Base-by-base conservation (phyloP, 2,329 filamentous ascomycete species). In the Clonostachys solani region DNA sequence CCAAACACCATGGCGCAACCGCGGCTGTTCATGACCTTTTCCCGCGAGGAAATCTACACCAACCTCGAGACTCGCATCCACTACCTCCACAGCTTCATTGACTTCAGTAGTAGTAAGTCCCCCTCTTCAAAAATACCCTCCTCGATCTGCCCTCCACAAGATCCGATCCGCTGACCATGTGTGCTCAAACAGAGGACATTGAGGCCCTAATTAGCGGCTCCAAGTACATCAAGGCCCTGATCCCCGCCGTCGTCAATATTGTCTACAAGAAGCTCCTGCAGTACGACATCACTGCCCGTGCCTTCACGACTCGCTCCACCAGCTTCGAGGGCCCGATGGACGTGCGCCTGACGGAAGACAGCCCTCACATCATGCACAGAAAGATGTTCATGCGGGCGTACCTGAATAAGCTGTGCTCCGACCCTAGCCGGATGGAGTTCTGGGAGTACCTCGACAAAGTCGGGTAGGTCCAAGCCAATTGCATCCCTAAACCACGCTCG, bases 371-470 rank as follows among this genome's bases (percentile, higher is more conserved):
- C 53, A 65, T 84, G 55, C 80, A 90, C 59, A 78, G 88, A 52
- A 92, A 92, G 71, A 84, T 87, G 74, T 91, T 92, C 59, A 64
- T 84, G 45, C 72, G 86, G n/a, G 87, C 86, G 46, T 92, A 92
- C 55, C 71, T 92, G 33, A 81, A 77, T 50, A 87, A 84, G 63
- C 69, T 92, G 36, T 90, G 87, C 63, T 84, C 83, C 6, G 87
- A 92, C 58, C 86, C 86, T 0, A 83, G 80, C 44, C 81, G 80
- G 53, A 83, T 88, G 75, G 83, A 89, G 51, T 90, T 90, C 63
- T 92, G 88, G 87, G 81, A 87, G 58, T 92, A 92, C 60, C 71
- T 92, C 41, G 86, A 92, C 68, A 92, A 92, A 65, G 88, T 92
- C 35, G 88, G 87, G 77, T 83, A 62, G 62, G 80, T 70, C 3